Conservation (phyloP, 768 basidiomycete genomes). For the Mycena kentingensis region DNA sequence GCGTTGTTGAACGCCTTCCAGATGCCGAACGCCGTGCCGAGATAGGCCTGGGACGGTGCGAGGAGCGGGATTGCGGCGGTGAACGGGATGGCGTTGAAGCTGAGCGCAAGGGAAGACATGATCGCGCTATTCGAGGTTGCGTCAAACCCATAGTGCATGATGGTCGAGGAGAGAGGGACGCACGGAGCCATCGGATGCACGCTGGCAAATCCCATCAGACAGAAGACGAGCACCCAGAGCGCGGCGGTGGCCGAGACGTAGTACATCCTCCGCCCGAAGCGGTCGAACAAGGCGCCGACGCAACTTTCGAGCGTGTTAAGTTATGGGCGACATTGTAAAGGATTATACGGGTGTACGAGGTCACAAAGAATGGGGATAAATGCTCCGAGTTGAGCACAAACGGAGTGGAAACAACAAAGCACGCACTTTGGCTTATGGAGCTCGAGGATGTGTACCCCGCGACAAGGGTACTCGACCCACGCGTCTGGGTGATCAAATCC, state of each 20-base stretch:
- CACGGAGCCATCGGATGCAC: slow-evolving; percentile 3
- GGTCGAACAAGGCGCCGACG: slow-evolving; percentile 9
- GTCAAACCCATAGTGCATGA: not conserved
- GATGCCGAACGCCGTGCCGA: not conserved
- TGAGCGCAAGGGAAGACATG: slow-evolving; percentile 5
- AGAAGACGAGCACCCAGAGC: slow-evolving; percentile 2
- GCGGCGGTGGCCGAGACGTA: slow-evolving; percentile 6
- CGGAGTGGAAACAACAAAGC: not conserved
- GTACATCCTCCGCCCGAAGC: slow-evolving; percentile 9
- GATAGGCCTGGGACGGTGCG: slow-evolving; percentile 4
- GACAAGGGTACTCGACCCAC: slow-evolving; percentile 6
- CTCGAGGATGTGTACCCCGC: slow-evolving; percentile 9
- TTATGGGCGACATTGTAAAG: not conserved
- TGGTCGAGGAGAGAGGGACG: not conserved
- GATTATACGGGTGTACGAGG: too few species aligned
- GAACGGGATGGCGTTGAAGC: slow-evolving; percentile 13
- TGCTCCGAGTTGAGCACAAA: not conserved
- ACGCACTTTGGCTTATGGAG: slow-evolving; percentile 9
- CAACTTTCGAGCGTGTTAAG: not conserved
- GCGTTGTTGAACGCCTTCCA: slow-evolving; percentile 11
- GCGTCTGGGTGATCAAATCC: slow-evolving; percentile 6
- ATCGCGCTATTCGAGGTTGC: not conserved
- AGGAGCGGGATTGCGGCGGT: slow-evolving; percentile 8
- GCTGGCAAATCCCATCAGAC: not conserved
- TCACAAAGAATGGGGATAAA: slow-evolving; percentile 5